Evolutionary conservation across 179 eudicot species (phyloP), one percentile per base, ranked within the genome.

Genomic region (Drosera spatulata): DNA sequence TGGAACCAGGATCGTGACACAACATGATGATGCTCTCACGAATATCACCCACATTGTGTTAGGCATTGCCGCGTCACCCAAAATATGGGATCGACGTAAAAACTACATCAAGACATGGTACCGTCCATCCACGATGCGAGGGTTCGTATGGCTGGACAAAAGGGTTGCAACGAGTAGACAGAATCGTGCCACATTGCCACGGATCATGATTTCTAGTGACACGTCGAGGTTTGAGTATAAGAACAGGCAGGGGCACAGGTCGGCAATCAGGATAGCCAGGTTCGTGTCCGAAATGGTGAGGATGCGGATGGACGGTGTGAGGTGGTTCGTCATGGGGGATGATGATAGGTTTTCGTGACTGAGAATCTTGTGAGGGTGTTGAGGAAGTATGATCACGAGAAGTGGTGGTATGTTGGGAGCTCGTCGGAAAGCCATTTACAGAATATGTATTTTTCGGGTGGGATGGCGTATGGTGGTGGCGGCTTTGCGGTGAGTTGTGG

Each of bases 391-490:
- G 96, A 91, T 57, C 85, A 88, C 50, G 79, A 71, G 53, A 75
- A 85, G 74, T 79, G 59, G 53, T 86, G 80, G 13, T 91, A 91
- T 46, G 79, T 91, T 14, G 98, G 98, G 68, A 79, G 89, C 47
- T 69, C 65, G 51, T 84, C 91, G 2, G 96, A 91, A 74, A 77
- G 84, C 51, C 91, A 88, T 67, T 63, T 80, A 61, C 98, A 91
- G 79, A 91, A 91, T 12, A 84, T 88, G 0, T 79, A 71, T 45
- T 86, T 88, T 41, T 85, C 95, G 1, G 88, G 86, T 58, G 79
- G 75, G 2, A 91, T 88, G 98, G 98, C 98, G 7, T 91, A 70
- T 50, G 98, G 98, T 2, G 98, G 98, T 9, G 98, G 96, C 5
- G 96, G 98, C 3, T 84, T 86, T 51, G 98, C 95, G 0, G 82